Conservation (phyloP, 768 basidiomycete species). For the Suillus subalutaceus region DNA sequence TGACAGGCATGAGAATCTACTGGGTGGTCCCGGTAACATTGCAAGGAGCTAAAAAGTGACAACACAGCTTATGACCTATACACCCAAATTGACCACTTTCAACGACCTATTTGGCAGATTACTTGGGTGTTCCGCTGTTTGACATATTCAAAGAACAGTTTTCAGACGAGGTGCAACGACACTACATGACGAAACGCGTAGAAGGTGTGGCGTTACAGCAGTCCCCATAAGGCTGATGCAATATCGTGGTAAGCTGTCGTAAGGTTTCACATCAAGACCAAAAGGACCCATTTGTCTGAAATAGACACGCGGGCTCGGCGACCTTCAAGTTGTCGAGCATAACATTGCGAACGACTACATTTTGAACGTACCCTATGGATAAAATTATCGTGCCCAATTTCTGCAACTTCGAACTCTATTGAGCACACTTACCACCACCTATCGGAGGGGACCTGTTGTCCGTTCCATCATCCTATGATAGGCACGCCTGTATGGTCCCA, state of each 20-base stretch:
- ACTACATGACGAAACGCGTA: conserved; percentile 41
- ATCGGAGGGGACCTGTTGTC: conserved; percentile 49
- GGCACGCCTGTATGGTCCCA: conserved; percentile 44
- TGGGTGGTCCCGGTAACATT: background rate
- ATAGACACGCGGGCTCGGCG: conserved; percentile 47
- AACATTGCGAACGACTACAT: conserved; percentile 44
- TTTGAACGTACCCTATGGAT: conserved; percentile 44
- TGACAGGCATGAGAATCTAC: background rate
- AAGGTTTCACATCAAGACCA: conserved; percentile 1
- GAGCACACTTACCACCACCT: conserved; percentile 40
- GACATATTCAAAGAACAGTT: conserved; percentile 30
- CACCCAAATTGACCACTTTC: conserved; percentile 20
- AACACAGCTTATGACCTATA: background rate
- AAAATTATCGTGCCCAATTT: conserved; percentile 3
- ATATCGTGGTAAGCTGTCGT: conserved; percentile 25
- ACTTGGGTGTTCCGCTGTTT: too few relatives aligned
- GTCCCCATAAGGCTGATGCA: conserved; percentile 51
- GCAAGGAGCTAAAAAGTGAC: background rate
- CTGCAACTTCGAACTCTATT: background rate
- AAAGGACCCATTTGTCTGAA: conserved; percentile 49
- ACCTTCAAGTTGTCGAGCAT: conserved; percentile 44
- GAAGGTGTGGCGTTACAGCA: conserved; percentile 28
- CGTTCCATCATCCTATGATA: conserved; percentile 52
- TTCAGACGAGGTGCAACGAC: conserved; percentile 48
- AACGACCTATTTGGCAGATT: conserved; percentile 32